Evolutionary conservation across 805 yeast genomes (phyloP).

Genomic region (Candida manassasensis): DNA sequence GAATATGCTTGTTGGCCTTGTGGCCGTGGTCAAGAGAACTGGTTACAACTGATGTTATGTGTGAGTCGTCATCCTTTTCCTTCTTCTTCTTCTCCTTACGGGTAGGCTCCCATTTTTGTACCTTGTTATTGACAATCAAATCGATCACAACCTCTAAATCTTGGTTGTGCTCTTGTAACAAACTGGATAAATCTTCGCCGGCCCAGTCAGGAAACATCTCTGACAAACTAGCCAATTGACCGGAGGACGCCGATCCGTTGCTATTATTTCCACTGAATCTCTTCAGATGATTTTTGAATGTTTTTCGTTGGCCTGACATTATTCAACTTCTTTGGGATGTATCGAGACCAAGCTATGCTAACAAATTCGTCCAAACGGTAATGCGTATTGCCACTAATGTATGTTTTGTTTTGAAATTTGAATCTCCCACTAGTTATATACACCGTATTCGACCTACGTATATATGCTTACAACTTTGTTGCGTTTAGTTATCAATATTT

Average conservation of each 20-base stretch:
- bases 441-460: slow-evolving; percentile 1
- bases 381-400: too few relatives aligned
- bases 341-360: too few relatives aligned
- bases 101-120: slow-evolving; percentile 91
- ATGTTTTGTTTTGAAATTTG: too few relatives aligned
- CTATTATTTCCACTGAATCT: slow-evolving; percentile 27
- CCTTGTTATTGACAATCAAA: slow-evolving; percentile 86
- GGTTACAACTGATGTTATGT: slow-evolving; percentile 14
- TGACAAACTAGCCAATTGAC: slow-evolving; percentile 50
- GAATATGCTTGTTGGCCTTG: slow-evolving; percentile 28
- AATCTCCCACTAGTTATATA: neutral
- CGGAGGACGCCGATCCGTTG: slow-evolving; percentile 3
- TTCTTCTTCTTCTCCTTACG: slow-evolving; percentile 57
- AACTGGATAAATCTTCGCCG: slow-evolving; percentile 70
- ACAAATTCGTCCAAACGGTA: too few relatives aligned
- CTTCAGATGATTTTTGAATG: slow-evolving; percentile 45
- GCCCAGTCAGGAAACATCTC: slow-evolving; percentile 97
- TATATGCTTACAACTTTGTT: neutral
- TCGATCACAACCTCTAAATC: slow-evolving; percentile 79
- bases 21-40: slow-evolving; percentile 25
- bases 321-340: too few relatives aligned
- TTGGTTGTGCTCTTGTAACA: slow-evolving; percentile 66
- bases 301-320: slow-evolving; percentile 31
- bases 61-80: slow-evolving; percentile 18
- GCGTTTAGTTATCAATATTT: slow-evolving; percentile 1